Base-by-base conservation (phyloP, 441 rosid genomes). In the Biscutella laevigata region DNA sequence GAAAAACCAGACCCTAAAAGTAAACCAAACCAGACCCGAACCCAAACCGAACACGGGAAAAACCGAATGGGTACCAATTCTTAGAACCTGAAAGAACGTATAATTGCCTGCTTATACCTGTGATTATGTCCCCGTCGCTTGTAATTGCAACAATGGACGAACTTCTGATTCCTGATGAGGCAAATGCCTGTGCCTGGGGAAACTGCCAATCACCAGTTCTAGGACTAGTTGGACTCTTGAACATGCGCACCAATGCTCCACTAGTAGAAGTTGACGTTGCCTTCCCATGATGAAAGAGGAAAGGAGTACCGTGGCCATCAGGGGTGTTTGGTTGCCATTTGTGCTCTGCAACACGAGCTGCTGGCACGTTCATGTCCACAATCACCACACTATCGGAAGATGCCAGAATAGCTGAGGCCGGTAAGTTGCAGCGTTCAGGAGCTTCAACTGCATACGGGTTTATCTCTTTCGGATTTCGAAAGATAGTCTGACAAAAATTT, bases 271-370 rank as follows among this genome's bases (percentile, higher is more conserved):
- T 74, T 45, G 88, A 49, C 25, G 67, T 52, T 38, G 95, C 69
- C 59, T 78, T 94, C 59, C 94, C 96, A 42, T 87, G 99, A 68
- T 87, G 84, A 70, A 94, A 94, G 67, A 84, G 88, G 71, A 89
- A 94, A 49, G 99, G 99, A 25, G 85, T 67, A 32, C 96, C 97
- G 67, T 86, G 90, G 22, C 97, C 95, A 70, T 89, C 95, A 1
- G 97, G 97, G 45, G 96, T 89, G 82, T 85, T 89, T 41, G 96
- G 91, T 72, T 94, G 99, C 99, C 96, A 94, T 64, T 79, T 89
- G 75, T 94, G 99, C 62, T 74, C 77, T 7, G 84, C 96, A 69
- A 94, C 72, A 66, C 75, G 96, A 62, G 90, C 94, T 61, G 91
- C 97, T 57, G 99, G 99, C 40, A 82, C 96, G 71, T 87, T 83